Conservation (phyloP, 306 rosid species). For the Prunus salicina region DNA sequence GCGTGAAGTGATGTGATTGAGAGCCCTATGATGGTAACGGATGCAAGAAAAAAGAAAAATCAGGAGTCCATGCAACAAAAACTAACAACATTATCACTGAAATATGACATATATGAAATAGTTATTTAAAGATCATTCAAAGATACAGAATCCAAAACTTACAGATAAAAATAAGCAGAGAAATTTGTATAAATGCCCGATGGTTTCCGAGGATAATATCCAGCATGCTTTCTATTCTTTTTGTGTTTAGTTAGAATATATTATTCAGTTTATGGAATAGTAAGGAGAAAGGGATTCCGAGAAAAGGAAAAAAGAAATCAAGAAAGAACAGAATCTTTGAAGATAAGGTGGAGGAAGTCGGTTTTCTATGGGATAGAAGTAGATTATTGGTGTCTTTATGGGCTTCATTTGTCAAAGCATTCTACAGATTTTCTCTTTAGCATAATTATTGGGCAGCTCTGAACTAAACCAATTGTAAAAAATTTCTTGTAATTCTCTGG, state of each 20-base stretch:
- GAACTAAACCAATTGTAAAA: neutral
- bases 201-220: neutral
- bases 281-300: neutral
- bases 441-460: neutral
- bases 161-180: neutral
- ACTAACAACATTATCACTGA: neutral
- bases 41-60: conserved; percentile 26
- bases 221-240: neutral
- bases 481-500: neutral
- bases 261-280: neutral
- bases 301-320: neutral
- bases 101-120: neutral
- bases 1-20: conserved; percentile 56
- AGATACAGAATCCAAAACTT: neutral
- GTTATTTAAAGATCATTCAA: neutral
- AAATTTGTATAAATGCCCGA: neutral
- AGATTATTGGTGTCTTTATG: neutral
- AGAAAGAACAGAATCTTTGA: neutral
- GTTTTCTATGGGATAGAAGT: neutral
- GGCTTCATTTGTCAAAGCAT: neutral
- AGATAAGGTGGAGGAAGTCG: neutral
- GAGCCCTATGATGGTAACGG: conserved; percentile 43
- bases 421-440: neutral
- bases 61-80: conserved; percentile 10
- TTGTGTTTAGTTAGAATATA: neutral